A percentile compares a stretch with the other conserved stretches of the same genome.
phyloP scores from a whole-genome alignment of 2,329 filamentous ascomycete species.

The Xylariomycetidae sp. region DNA sequence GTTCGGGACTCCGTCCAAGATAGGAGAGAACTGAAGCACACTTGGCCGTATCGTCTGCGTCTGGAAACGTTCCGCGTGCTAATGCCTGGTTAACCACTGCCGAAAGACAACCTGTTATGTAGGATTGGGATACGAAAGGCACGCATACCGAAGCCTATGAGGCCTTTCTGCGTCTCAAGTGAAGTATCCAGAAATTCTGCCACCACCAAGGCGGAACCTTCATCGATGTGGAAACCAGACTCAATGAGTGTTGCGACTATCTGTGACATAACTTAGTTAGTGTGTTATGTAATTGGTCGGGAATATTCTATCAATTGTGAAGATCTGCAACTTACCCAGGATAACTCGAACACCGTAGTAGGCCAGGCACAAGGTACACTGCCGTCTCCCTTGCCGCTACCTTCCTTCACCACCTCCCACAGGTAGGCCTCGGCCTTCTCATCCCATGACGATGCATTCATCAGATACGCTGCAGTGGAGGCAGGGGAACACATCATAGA shows the following conservation, averaged over 20 bases:
- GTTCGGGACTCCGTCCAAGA: background rate
- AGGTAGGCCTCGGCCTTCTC: slow-evolving; percentile 3
- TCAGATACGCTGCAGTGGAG: background rate
- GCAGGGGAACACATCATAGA: background rate
- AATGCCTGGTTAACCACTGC: too few relatives aligned
- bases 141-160: slow-evolving; percentile 2
- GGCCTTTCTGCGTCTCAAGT: too few relatives aligned
- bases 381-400: background rate
- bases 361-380: slow-evolving; percentile 9
- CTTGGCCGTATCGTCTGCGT: slow-evolving; percentile 3
- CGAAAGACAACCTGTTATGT: too few relatives aligned
- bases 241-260: slow-evolving; percentile 1
- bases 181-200: too few relatives aligned
- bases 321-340: slow-evolving; percentile 10
- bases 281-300: too few relatives aligned
- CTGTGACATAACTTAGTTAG: slow-evolving; percentile 1
- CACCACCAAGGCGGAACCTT: too few relatives aligned
- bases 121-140: background rate
- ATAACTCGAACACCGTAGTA: slow-evolving; percentile 3
- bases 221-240: background rate
- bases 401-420: background rate
- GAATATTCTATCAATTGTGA: too few relatives aligned
- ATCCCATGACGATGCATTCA: slow-evolving; percentile 3
- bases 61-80: background rate
- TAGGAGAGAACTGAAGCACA: background rate